Evolutionary conservation across 176 grass and related monocot species (phyloP).

Genomic region (Musa itinerans): DNA sequence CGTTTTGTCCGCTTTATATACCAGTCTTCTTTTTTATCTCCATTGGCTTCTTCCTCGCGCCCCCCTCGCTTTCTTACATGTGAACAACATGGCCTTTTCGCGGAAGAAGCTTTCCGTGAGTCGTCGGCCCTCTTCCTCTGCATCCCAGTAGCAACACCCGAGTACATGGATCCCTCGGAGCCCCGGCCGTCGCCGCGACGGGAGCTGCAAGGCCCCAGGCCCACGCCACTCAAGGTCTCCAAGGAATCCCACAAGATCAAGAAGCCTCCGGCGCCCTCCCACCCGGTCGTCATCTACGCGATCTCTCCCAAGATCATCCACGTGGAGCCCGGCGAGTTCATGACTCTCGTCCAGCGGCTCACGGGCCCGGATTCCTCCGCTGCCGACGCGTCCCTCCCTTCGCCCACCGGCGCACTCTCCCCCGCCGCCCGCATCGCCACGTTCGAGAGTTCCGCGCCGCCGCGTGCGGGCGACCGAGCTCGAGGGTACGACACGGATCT

Average conservation of each 20-base stretch:
- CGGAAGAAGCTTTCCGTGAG: too few species aligned
- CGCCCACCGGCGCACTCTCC: constrained; percentile 41
- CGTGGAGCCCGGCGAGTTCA: constrained; percentile 66
- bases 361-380: constrained; percentile 38
- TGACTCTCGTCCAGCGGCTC: constrained; percentile 80
- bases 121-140: not conserved
- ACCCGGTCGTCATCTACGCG: constrained; percentile 81
- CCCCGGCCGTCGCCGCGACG: not conserved
- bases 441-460: constrained; percentile 42
- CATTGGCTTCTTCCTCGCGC: too few species aligned
- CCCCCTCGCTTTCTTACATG: too few species aligned
- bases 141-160: not conserved
- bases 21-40: too few species aligned
- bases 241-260: constrained; percentile 36
- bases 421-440: constrained; percentile 68
- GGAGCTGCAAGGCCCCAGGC: constrained; percentile 44
- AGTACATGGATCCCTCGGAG: not conserved
- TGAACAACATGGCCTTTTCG: too few species aligned
- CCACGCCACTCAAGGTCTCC: constrained; percentile 34
- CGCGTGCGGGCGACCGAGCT: not conserved
- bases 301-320: constrained; percentile 81
- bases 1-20: too few species aligned
- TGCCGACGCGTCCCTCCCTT: not conserved
- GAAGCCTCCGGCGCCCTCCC: constrained; percentile 34
- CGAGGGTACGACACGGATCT: not conserved